Conservation (phyloP, 1,284 basidiomycete species). For the Phlebopus sp. region DNA sequence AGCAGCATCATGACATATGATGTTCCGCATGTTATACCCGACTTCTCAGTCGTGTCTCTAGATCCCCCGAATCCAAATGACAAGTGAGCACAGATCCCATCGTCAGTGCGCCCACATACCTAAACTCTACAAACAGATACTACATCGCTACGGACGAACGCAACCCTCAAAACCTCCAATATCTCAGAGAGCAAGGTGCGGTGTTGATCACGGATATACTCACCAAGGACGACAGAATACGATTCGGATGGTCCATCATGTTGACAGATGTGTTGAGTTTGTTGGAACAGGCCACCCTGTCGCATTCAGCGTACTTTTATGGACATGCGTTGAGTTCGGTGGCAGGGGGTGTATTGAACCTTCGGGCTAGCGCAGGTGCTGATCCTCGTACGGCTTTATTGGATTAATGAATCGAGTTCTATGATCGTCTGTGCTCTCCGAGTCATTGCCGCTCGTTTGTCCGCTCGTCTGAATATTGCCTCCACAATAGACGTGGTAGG, state of each 20-base stretch:
- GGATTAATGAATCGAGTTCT: constrained; percentile 22
- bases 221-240: constrained; percentile 36
- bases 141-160: constrained; percentile 51
- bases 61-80: constrained; percentile 26
- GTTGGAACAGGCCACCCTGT: constrained; percentile 42
- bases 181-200: constrained; percentile 36
- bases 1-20: constrained; percentile 22
- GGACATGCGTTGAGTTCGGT: constrained; percentile 44
- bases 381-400: constrained; percentile 38
- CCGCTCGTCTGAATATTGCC: too few relatives aligned
- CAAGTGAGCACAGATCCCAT: constrained; percentile 15
- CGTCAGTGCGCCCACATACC: not conserved
- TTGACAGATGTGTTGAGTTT: constrained; percentile 44
- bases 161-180: constrained; percentile 31
- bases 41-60: constrained; percentile 21
- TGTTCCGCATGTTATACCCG: constrained; percentile 24
- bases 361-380: constrained; percentile 37
- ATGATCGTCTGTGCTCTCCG: too few relatives aligned
- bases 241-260: constrained; percentile 42
- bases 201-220: constrained; percentile 43
- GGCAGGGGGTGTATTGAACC: constrained; percentile 41
- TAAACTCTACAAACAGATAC: constrained; percentile 28
- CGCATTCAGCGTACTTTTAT: constrained; percentile 42
- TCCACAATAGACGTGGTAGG: too few relatives aligned
- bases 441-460: too few relatives aligned